Conservation (phyloP, 208 protist genomes). For the Tritrichomonas musculus region DNA sequence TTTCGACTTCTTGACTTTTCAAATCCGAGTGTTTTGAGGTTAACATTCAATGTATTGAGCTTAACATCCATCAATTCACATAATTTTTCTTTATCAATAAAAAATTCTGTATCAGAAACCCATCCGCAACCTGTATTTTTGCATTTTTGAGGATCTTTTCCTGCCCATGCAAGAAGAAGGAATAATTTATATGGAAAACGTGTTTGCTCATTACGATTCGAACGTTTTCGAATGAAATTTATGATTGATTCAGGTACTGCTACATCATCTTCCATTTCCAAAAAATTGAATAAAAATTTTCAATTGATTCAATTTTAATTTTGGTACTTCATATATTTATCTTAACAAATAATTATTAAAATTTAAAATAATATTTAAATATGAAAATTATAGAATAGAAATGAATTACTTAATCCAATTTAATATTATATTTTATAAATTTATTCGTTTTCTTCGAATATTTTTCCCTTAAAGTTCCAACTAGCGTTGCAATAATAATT, state of each 20-base stretch:
- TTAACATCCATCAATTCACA: background rate
- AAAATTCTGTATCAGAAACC: background rate
- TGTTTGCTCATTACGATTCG: background rate
- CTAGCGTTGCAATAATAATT: no score
- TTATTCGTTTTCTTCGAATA: no score
- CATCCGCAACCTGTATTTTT: background rate
- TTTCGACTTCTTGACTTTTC: background rate
- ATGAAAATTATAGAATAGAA: no score
- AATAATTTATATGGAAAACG: background rate
- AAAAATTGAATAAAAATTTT: no score
- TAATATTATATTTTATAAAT: no score
- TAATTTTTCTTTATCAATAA: background rate
- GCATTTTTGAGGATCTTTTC: background rate
- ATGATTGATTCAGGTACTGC: background rate
- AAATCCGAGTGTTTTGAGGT: conserved; percentile 22
- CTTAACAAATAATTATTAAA: no score
- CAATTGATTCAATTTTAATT: no score
- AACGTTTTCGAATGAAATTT: background rate
- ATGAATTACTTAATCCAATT: no score
- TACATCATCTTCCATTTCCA: no score
- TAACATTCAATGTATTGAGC: conserved; percentile 8
- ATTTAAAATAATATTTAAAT: no score
- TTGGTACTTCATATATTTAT: no score
- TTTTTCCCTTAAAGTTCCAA: no score
- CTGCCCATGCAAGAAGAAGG: background rate